Percentiles rank a stretch among this genome's conserved stretches.
These are phyloP conservation scores for Phytopythium sindhum DNA, from an alignment of 352 stramenopile species.

Conservation along the genomic window DNA sequence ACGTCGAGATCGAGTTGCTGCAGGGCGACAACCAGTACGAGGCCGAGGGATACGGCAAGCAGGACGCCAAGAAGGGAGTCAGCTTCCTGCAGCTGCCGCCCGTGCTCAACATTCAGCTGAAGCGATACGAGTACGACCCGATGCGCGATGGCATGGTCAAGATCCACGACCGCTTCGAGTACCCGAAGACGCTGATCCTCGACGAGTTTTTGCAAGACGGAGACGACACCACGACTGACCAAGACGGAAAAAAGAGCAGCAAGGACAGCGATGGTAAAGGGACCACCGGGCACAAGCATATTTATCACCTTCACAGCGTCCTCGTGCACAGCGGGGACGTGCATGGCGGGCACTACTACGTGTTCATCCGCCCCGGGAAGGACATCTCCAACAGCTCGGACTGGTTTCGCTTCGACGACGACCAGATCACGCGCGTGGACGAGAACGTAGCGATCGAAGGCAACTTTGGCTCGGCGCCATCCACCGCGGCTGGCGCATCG, in stretches of 20 bases:
- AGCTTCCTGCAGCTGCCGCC: conserved; percentile 85
- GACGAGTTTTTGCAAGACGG: conserved; percentile 51
- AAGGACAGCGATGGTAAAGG: neutral
- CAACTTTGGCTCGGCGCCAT: conserved; percentile 58
- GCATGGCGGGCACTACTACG: conserved; percentile 86
- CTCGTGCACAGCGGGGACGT: conserved; percentile 85
- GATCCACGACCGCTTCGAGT: conserved; percentile 88
- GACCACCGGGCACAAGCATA: conserved; percentile 15
- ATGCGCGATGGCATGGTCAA: conserved; percentile 88
- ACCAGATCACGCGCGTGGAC: conserved; percentile 76
- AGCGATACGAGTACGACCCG: conserved; percentile 87
- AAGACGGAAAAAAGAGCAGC: neutral
- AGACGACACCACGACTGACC: conserved; percentile 3
- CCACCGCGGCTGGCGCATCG: conserved; percentile 12
- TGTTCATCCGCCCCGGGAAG: conserved; percentile 83
- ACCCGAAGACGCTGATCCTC: conserved; percentile 69
- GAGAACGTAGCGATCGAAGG: conserved; percentile 72
- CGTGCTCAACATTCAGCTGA: conserved; percentile 92
- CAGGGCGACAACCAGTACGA: conserved; percentile 94
- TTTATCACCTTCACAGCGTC: conserved; percentile 85
- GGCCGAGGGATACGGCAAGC: conserved; percentile 83
- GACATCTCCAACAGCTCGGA: conserved; percentile 54
- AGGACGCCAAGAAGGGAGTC: conserved; percentile 88
- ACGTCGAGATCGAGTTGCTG: conserved; percentile 91
- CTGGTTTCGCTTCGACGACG: conserved; percentile 87